Evolutionary conservation across 2,329 filamentous ascomycete genomes (phyloP).

Genomic region (Fusarium circinatum): DNA sequence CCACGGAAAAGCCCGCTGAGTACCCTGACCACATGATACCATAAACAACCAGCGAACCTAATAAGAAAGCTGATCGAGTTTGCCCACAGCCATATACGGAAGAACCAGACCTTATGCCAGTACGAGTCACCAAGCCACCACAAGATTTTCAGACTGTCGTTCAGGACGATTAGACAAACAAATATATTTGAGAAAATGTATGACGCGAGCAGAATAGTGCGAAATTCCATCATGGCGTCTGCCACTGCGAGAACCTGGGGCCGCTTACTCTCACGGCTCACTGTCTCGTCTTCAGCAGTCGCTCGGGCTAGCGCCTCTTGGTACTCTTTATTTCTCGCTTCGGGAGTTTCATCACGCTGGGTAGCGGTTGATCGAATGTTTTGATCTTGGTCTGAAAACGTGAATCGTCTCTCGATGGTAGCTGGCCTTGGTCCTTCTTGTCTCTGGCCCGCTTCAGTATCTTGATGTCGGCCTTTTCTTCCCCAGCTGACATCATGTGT

Average conservation of each 20-base stretch:
- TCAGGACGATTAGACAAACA: background rate
- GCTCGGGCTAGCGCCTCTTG: background rate
- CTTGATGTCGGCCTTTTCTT: background rate
- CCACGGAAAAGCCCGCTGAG: accelerated
- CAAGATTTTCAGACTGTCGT: background rate
- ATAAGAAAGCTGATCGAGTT: background rate
- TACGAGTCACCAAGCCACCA: background rate
- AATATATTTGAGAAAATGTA: conserved; percentile 15
- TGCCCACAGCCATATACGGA: background rate
- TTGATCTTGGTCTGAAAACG: background rate
- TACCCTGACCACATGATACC: background rate
- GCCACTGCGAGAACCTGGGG: background rate
- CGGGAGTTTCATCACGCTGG: background rate
- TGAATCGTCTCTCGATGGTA: background rate
- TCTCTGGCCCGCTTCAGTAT: background rate
- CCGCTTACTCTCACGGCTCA: accelerated
- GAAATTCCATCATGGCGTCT: conserved; percentile 8
- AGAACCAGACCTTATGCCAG: conserved; percentile 7
- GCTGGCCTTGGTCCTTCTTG: background rate
- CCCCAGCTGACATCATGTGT: conserved; percentile 10
- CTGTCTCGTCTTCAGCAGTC: background rate
- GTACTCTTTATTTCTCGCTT: background rate
- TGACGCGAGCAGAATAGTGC: background rate
- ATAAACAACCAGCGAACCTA: background rate
- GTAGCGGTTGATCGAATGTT: background rate